Evolutionary conservation across 2,329 filamentous ascomycete genomes (phyloP), one percentile per base, ranked within the genome.

Genomic region (Penicillium sp.): DNA sequence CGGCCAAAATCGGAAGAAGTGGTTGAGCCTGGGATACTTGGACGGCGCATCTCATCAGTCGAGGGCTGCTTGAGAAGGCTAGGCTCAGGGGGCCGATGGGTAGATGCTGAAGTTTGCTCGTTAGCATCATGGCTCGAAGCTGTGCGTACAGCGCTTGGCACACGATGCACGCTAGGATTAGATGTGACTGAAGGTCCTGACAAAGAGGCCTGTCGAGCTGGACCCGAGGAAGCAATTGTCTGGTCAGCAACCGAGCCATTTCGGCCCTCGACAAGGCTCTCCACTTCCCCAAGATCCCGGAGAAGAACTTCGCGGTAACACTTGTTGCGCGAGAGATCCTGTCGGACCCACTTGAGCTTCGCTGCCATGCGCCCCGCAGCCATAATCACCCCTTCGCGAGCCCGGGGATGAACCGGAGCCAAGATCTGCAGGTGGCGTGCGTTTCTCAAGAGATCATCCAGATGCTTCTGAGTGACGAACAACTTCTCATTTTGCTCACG

Each of bases 341-440:
- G 86, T 53, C 92, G 81, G n/a, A 86, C 84, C 92, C 92, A 96
- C 67, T 93, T 95, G 52, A 98, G 74, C 66, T 92, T 90, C 3
- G 89, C 89, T 48, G 91, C 84, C 72, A 95, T 85, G 6, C 87
- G 83, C 5, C 86, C 89, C 18, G 93, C 92, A 15, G 89, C 87
- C 56, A 87, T 78, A n/a, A 96, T 79, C 47, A 97, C 80, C 51
- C 89, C 82, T 52, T 97, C 92, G 52, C 93, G 81, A 0, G 89
- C 91, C 70, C 90, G 90, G n/a, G 86, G 83, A 63, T 95, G 88
- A 40, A 98, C 89, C 0, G 93, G 93, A 0, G 92, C 89, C 23
- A 97, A 73, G 18, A 97, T 83, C 52, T 92, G 84, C 35, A 98
- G 76, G 70, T 98, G 93, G 12, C 92, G 85, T 25, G 91, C 89